Evolutionary conservation across 139 green algal genomes (phyloP).

Genomic region (Zygnema circumcarinatum): DNA sequence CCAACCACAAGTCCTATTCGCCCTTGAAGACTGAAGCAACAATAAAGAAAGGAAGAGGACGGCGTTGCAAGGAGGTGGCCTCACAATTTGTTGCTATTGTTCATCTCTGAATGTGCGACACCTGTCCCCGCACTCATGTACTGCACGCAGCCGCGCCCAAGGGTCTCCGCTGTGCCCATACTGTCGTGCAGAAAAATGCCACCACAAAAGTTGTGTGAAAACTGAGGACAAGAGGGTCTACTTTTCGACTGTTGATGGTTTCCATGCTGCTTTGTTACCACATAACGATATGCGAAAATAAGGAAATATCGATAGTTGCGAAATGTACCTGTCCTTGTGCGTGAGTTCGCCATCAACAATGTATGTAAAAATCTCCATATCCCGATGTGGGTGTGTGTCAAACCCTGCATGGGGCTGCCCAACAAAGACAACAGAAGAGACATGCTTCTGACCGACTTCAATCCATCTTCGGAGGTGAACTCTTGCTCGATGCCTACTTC

Average conservation of each 20-base stretch:
- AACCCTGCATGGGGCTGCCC: conserved; percentile 56
- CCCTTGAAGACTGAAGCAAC: too few species aligned
- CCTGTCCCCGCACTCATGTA: conserved; percentile 62
- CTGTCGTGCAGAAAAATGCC: conserved; percentile 22
- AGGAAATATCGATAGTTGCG: neutral
- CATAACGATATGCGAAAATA: too few species aligned
- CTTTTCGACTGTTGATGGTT: too few species aligned
- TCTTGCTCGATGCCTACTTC: too few species aligned
- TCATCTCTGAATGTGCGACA: conserved; percentile 60
- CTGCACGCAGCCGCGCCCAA: conserved; percentile 52
- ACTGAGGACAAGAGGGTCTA: too few species aligned
- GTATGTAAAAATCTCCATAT: conserved; percentile 63
- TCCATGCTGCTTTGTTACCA: too few species aligned
- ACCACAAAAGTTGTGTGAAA: neutral
- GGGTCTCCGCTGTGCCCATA: conserved; percentile 55
- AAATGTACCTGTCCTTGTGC: conserved; percentile 52
- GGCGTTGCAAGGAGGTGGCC: conserved; percentile 1
- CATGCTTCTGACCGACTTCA: too few species aligned
- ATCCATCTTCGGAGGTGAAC: too few species aligned
- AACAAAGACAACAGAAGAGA: conserved; percentile 1
- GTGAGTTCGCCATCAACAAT: conserved; percentile 51
- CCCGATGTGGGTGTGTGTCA: conserved; percentile 53
- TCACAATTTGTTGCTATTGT: conserved; percentile 55
- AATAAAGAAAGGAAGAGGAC: neutral
- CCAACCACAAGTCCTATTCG: too few species aligned